Evolutionary conservation across 2,329 filamentous ascomycete genomes (phyloP), one percentile per base, ranked within the genome.

Genomic region (Dactylella cylindrospora): DNA sequence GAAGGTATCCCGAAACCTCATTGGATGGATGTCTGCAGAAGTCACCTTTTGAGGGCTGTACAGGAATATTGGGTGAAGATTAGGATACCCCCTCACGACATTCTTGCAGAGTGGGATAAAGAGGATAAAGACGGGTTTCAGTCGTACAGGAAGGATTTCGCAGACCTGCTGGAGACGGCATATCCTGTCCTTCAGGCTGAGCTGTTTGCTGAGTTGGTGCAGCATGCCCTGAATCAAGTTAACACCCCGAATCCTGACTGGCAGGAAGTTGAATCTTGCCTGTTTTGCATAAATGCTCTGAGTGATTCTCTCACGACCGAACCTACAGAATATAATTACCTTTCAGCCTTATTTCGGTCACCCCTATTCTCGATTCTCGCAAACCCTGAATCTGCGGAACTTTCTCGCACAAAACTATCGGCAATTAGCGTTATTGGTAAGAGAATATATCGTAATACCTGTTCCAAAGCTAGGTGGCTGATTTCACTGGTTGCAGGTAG

Each of bases 141-240:
- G 45, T 83, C 86, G 54, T 88, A 88, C 40, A 79, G 88, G 23
- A 84, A 86, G 67, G 88, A 94, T 68, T 83, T 90, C n/a, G 79
- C 81, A 44, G 88, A 94, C 70, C 78, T 93, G 44, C 76, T 93
- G 22, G 82, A 89, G 66, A 83, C 85, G 1, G 80, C 84, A 2
- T 90, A 84, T 67, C 77, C 83, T 2, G 70, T 76, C n/a, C 69
- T 80, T 8, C 75, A 76, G 2, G 71, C 74, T 10, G 69, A 69
- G 15, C 69, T 80, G 65, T 73, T 79, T 5, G 72, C 74, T 44
- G 74, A 75, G 32, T 74, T 80, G 62, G 73, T 78, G 33, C 69
- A 74, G 23, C 72, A 78, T 43, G 71, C 74, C 10, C 51, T 76
- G 12, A 70, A 70, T 40, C 64, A 64, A 28, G 61, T 65, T 46